Evolutionary conservation across 139 green algal species (phyloP).

Genomic region (Tetraselmis striata): DNA sequence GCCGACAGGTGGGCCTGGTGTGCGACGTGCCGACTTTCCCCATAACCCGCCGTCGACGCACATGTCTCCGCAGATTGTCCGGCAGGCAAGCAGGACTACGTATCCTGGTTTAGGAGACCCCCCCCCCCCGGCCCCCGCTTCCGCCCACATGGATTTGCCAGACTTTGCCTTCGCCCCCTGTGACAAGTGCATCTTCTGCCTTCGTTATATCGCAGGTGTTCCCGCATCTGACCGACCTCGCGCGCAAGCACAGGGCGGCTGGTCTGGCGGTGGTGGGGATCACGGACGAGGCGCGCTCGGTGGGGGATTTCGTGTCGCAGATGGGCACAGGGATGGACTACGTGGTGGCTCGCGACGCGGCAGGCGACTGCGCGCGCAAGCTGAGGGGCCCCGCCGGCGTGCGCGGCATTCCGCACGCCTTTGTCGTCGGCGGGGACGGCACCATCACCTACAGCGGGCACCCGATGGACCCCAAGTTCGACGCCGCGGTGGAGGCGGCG

Average conservation of each 20-base stretch:
- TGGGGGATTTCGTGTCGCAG: slow-evolving; percentile 18
- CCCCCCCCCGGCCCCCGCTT: too few species aligned
- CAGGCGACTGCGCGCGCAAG: not conserved
- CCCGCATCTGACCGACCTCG: slow-evolving; percentile 25
- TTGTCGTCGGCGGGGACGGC: slow-evolving; percentile 24
- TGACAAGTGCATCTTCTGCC: not conserved
- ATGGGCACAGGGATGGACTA: slow-evolving; percentile 32
- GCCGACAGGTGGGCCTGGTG: slow-evolving; percentile 21
- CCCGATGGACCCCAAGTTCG: slow-evolving; percentile 28
- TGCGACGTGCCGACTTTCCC: too few species aligned
- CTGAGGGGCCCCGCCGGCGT: slow-evolving; percentile 23
- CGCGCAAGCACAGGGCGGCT: slow-evolving; percentile 13
- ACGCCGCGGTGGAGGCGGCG: slow-evolving; percentile 13
- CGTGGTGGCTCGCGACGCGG: slow-evolving; percentile 19
- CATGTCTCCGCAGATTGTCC: too few species aligned
- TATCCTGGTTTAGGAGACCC: too few species aligned
- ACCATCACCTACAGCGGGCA: slow-evolving; percentile 26
- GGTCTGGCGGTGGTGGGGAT: slow-evolving; percentile 28
- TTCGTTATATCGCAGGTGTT: slow-evolving; percentile 22
- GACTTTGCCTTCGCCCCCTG: not conserved
- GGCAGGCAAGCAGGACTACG: too few species aligned
- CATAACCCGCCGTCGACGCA: too few species aligned
- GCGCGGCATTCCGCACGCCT: slow-evolving; percentile 32
- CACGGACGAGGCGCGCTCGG: slow-evolving; percentile 18
- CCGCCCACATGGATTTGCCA: too few species aligned